Conservation (phyloP, 192 early-diverging fungal genomes). For the Rhizophlyctis rosea region DNA sequence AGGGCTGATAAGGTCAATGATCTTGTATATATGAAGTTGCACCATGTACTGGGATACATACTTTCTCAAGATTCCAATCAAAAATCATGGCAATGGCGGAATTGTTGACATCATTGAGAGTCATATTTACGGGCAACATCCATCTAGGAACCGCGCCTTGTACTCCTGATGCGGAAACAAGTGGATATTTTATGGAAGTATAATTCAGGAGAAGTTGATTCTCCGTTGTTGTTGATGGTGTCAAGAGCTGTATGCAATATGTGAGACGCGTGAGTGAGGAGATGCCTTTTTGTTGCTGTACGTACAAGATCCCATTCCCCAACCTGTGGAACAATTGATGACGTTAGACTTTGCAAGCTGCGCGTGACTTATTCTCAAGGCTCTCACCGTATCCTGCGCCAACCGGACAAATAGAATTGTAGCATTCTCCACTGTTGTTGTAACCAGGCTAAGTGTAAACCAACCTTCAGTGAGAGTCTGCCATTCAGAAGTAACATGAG, state of each 20-base stretch:
- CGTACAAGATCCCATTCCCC: slow-evolving; percentile 28
- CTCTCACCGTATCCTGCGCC: slow-evolving; percentile 30
- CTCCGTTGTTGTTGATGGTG: slow-evolving; percentile 5
- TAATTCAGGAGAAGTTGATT: slow-evolving; percentile 21
- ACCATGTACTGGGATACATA: neutral
- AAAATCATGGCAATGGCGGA: slow-evolving; percentile 18
- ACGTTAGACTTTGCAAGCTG: slow-evolving; percentile 5
- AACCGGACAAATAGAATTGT: slow-evolving; percentile 28
- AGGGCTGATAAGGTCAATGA: neutral
- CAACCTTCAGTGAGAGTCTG: neutral
- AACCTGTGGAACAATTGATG: slow-evolving; percentile 2
- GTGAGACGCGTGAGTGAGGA: neutral
- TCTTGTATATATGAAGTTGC: no score
- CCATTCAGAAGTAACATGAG: neutral
- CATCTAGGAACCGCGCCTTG: slow-evolving; percentile 25
- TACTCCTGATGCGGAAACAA: neutral
- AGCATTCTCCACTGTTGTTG: slow-evolving; percentile 26
- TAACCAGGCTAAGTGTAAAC: slow-evolving; percentile 13
- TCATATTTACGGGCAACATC: slow-evolving; percentile 21
- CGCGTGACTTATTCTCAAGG: neutral
- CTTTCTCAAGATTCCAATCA: slow-evolving; percentile 23
- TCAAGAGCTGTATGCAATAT: slow-evolving; percentile 18
- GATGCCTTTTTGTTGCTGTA: neutral
- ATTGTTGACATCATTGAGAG: neutral
- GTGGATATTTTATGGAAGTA: slow-evolving; percentile 15